Evolutionary conservation across 1,284 basidiomycete genomes (phyloP), one percentile per base, ranked within the genome.

Genomic region (Heterobasidion occidentale): DNA sequence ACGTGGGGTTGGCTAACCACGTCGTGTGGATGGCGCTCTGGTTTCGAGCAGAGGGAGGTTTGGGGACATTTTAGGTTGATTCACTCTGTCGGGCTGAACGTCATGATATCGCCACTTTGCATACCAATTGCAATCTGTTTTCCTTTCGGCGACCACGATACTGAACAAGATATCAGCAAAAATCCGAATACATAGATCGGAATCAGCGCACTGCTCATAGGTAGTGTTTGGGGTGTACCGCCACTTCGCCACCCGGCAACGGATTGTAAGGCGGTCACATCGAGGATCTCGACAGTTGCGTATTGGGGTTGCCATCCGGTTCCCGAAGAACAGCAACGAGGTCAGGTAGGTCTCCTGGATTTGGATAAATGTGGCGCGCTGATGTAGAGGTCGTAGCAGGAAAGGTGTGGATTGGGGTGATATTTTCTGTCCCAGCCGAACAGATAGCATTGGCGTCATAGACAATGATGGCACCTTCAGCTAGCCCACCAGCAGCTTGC

Each of bases 91-190:
- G 86, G 79, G 44, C 78, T 77, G 66, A 84, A 89, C 2, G 90
- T 85, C 46, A 87, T 67, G 36, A 94, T 83, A 56, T 88, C 83
- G 3, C 92, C 91, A 17, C 75, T 78, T 57, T 78, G 78, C 14
- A 91, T 70, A 35, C 88, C 92, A 46, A 92, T 78, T 0, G 88
- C 90, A 36, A 94, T 70, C 60, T 92, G 90, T 67, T 92, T 94
- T 49, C 91, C 92, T 66, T 90, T 92, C 2, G 90, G 85, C 2
- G 92, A 93, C 91, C 92, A 94, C 19, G 84, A 81, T 6, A 86
- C 86, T 87, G 60, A 20, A 57, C 17, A 49, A 0, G n/a, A 42
- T 27, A 50, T 66, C 17, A 64, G 58, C 58, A 36, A n/a, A 53
- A 51, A 46, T 52, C 53, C 33, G 20, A 14, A 14, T 19, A 58